These are phyloP conservation scores for Neophaeococcomyces mojaviensis DNA, from an alignment of 2,329 filamentous ascomycete species.

Conservation along the genomic window DNA sequence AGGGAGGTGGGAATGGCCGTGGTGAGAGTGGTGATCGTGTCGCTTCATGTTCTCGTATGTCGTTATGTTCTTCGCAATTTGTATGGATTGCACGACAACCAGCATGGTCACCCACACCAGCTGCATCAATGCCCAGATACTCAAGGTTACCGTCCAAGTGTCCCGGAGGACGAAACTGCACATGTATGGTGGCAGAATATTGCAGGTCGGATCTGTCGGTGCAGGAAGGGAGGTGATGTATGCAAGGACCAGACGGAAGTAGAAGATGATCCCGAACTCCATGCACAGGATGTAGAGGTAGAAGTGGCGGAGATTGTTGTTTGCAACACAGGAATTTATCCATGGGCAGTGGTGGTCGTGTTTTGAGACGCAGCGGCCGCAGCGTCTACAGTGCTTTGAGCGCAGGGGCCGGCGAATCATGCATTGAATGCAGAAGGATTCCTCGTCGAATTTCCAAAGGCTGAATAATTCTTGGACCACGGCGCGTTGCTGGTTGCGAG, in stretches of 20 bases:
- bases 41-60: conserved; percentile 96
- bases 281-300: conserved; percentile 79
- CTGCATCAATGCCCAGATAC: conserved; percentile 73
- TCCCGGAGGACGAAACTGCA: conserved; percentile 75
- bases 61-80: conserved; percentile 85
- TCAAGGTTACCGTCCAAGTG: conserved; percentile 72
- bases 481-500: conserved; percentile 80
- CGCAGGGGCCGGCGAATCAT: conserved; percentile 89
- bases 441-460: conserved; percentile 83
- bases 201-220: conserved; percentile 46
- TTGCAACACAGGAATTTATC: conserved; percentile 92
- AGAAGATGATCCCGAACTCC: conserved; percentile 64
- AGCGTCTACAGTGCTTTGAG: conserved; percentile 92
- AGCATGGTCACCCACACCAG: conserved; percentile 97
- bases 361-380: conserved; percentile 86
- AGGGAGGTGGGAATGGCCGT: conserved; percentile 8
- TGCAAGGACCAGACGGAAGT: conserved; percentile 64
- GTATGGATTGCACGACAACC: conserved; percentile 83
- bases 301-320: conserved; percentile 95
- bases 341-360: conserved; percentile 98
- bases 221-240: conserved; percentile 31
- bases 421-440: conserved; percentile 87
- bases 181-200: conserved; percentile 64
- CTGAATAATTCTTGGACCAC: conserved; percentile 81
- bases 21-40: conserved; percentile 36